Conservation (phyloP, 2,329 filamentous ascomycete species). For the Fusarium concolor region DNA sequence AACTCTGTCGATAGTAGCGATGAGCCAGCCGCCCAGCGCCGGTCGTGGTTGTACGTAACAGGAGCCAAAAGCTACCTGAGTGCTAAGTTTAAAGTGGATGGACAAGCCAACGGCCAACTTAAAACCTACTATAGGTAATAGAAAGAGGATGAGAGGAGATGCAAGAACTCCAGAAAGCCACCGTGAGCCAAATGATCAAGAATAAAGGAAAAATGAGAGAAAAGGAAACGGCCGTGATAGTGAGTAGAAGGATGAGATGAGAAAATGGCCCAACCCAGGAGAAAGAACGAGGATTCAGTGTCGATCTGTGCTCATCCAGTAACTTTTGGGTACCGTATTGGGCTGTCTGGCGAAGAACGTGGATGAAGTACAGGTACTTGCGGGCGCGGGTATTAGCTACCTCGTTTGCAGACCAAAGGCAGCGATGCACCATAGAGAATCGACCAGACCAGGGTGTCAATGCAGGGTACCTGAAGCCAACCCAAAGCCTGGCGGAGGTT, state of each 20-base stretch:
- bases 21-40: slow-evolving; percentile 44
- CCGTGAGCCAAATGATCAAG: slow-evolving; percentile 28
- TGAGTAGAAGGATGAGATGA: slow-evolving; percentile 25
- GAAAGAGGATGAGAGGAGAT: slow-evolving; percentile 4
- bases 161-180: slow-evolving; percentile 36
- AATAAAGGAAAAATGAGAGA: slow-evolving; percentile 9
- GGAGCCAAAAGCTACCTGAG: slow-evolving; percentile 34
- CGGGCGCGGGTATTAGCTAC: slow-evolving; percentile 22
- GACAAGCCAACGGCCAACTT: slow-evolving; percentile 20
- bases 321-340: slow-evolving; percentile 14
- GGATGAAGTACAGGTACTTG: slow-evolving; percentile 28
- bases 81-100: slow-evolving; percentile 16
- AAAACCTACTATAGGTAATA: neutral
- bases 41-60: slow-evolving; percentile 24
- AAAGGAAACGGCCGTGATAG: slow-evolving; percentile 10
- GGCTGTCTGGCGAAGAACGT: slow-evolving; percentile 15
- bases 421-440: slow-evolving; percentile 17
- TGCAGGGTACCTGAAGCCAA: slow-evolving; percentile 6
- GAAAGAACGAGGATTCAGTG: slow-evolving; percentile 35
- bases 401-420: slow-evolving; percentile 16
- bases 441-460: slow-evolving; percentile 18
- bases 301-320: slow-evolving; percentile 27
- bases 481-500: slow-evolving; percentile 1
- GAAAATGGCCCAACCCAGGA: slow-evolving; percentile 19
- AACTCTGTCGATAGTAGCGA: slow-evolving; percentile 15